These are phyloP conservation scores for Poa pratensis DNA, from an alignment of 176 grass and related monocot species.

Conservation along the genomic window DNA sequence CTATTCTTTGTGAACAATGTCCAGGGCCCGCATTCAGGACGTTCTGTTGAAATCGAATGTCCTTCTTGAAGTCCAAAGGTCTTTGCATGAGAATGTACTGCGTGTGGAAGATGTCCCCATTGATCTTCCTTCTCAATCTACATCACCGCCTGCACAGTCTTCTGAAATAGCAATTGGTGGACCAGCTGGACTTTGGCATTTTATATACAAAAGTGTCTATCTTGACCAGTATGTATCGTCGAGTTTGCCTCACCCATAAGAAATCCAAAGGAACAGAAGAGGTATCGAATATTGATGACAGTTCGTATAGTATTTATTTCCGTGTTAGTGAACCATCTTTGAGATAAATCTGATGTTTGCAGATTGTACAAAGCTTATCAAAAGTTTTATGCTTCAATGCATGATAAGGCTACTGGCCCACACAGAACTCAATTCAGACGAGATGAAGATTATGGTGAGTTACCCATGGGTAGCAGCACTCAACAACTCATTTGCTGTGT, in stretches of 20 bases:
- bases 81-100: constrained; percentile 67
- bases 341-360: constrained; percentile 36
- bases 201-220: constrained; percentile 89
- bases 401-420: constrained; percentile 81
- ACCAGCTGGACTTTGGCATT: constrained; percentile 96
- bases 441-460: constrained; percentile 82
- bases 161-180: constrained; percentile 56
- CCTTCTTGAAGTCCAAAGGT: constrained; percentile 82
- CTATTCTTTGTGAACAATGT: constrained; percentile 38
- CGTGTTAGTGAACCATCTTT: not conserved
- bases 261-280: constrained; percentile 80
- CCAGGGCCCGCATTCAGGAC: constrained; percentile 73
- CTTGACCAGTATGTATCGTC: constrained; percentile 91
- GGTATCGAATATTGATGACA: constrained; percentile 46
- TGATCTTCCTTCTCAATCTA: constrained; percentile 47
- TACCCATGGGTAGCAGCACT: constrained; percentile 3
- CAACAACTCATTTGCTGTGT: constrained; percentile 1
- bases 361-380: constrained; percentile 94
- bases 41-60: constrained; percentile 91
- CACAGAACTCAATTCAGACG: constrained; percentile 99
- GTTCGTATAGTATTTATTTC: constrained; percentile 18
- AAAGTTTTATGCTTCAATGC: constrained; percentile 90
- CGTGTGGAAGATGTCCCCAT: constrained; percentile 75
- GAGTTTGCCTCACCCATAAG: constrained; percentile 74
- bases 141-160: constrained; percentile 22